Percentiles rank a stretch among this genome's conserved stretches.
Conservation (phyloP, 352 stramenopile genomes). For the Globisporangium megalacanthum region DNA sequence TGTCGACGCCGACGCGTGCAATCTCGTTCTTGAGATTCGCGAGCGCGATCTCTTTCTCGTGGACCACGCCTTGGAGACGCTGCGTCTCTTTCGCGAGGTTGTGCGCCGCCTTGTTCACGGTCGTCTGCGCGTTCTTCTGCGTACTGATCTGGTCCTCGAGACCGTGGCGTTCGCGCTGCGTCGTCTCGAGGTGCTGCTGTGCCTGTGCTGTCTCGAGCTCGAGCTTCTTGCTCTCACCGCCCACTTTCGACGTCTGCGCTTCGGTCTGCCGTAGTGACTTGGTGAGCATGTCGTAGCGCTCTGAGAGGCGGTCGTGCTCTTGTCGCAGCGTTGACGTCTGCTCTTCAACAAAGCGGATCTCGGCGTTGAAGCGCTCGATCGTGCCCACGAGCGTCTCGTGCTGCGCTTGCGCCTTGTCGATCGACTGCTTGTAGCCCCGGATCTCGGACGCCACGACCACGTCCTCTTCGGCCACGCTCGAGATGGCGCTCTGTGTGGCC, state of each 20-base stretch:
- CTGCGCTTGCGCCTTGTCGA: constrained; percentile 69
- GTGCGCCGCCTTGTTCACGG: constrained; percentile 86
- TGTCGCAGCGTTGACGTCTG: constrained; percentile 44
- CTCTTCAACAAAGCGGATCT: constrained; percentile 72
- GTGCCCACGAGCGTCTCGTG: constrained; percentile 84
- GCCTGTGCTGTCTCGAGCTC: constrained; percentile 65
- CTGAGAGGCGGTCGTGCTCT: constrained; percentile 71
- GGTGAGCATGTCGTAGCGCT: constrained; percentile 84
- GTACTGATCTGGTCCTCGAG: constrained; percentile 82
- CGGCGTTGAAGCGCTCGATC: constrained; percentile 81
- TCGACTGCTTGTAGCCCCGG: constrained; percentile 82
- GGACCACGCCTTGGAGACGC: constrained; percentile 59
- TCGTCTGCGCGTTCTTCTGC: constrained; percentile 86
- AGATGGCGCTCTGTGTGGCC: constrained; percentile 84
- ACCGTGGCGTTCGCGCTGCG: constrained; percentile 84
- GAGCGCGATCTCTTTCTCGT: constrained; percentile 88
- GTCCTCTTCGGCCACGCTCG: constrained; percentile 75
- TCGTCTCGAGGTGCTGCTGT: constrained; percentile 71
- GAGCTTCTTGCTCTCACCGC: constrained; percentile 57
- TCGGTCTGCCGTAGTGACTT: constrained; percentile 88
- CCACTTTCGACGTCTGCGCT: constrained; percentile 63
- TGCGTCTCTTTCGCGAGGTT: constrained; percentile 87
- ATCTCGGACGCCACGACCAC: constrained; percentile 82
- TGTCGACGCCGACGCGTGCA: constrained; percentile 88
- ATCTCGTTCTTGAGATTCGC: constrained; percentile 91